Evolutionary conservation across 1,284 basidiomycete species (phyloP), one percentile per base, ranked within the genome.

Genomic region (Porodaedalea pini): DNA sequence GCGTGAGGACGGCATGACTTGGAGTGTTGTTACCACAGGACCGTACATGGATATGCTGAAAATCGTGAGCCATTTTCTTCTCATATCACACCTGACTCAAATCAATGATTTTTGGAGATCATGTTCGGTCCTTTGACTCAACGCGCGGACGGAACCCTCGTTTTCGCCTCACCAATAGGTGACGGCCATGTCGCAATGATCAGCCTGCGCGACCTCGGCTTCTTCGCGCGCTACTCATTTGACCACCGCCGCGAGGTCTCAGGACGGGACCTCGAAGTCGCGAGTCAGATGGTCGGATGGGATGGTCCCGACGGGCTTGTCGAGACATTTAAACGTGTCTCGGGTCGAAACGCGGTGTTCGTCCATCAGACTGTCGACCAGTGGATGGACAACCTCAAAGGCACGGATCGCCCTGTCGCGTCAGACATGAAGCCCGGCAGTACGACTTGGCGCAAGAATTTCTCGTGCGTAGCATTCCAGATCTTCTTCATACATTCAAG

Each of bases 11-110:
- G 69, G 67, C 4, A 66, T 79, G 59, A 70, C 72, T 3, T 78
- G 76, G 75, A 72, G 70, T 11, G 68, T 71, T 17, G 67, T 78
- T 41, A 71, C 72, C 5, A 71, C 75, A 15, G 74, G 74, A 1
- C 73, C 75, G 1, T 78, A 78, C 66, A 71, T 77, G 65, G 76
- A 79, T 40, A 75, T 76, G 73, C 63, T 78, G 6, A 68, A 69
- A 36, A 63, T 64, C 37, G 71, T 74, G 56, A 58, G 75, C 69
- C n/a, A n/a, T n/a, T n/a, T n/a, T n/a, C 11, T n/a, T 2, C 8
- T 32, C 11, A 34, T 55, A 3, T 7, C 6, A 11, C 21, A 3
- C 41, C 25, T 8, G 25, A 11, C 13, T 11, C 17, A n/a, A n/a
- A n/a, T n/a, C n/a, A 21, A 6, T 44, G 6, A 27, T 44, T 17